Evolutionary conservation across 129 eudicot species (phyloP).

Genomic region (Heracleum sosnowskyi): DNA sequence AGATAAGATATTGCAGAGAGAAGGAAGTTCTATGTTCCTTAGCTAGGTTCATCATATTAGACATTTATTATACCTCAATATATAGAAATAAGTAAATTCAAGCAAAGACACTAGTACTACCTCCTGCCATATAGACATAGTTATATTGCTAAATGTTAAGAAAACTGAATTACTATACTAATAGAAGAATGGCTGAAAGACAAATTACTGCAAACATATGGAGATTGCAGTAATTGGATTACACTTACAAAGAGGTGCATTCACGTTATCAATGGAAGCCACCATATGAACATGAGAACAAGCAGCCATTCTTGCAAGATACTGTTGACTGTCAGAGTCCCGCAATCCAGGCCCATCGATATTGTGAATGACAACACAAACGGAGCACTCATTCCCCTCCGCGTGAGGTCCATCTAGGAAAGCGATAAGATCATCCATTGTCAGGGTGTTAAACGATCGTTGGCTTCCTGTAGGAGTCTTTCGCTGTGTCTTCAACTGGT

Average conservation of each 20-base stretch:
- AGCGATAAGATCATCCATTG: conserved; percentile 72
- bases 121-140: not conserved
- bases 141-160: not conserved
- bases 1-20: not conserved
- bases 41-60: not conserved
- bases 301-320: conserved; percentile 77
- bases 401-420: conserved; percentile 64
- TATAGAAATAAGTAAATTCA: not conserved
- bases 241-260: conserved; percentile 80
- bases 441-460: conserved; percentile 54
- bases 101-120: not conserved
- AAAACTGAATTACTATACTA: not conserved
- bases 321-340: conserved; percentile 78
- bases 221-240: not conserved
- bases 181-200: not conserved
- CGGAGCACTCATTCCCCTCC: conserved; percentile 40
- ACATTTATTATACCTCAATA: not conserved
- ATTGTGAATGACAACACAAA: conserved; percentile 73
- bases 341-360: conserved; percentile 95
- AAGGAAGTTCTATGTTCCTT: not conserved
- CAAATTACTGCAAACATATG: not conserved
- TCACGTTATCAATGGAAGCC: conserved; percentile 90
- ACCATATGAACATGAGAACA: conserved; percentile 74
- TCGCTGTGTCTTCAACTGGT: conserved; percentile 48
- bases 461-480: conserved; percentile 38